Percentiles rank a stretch among this genome's conserved stretches.
These are phyloP conservation scores for Hibiscus mutabilis DNA, from an alignment of 345 rosid genomes.

Conservation along the genomic window DNA sequence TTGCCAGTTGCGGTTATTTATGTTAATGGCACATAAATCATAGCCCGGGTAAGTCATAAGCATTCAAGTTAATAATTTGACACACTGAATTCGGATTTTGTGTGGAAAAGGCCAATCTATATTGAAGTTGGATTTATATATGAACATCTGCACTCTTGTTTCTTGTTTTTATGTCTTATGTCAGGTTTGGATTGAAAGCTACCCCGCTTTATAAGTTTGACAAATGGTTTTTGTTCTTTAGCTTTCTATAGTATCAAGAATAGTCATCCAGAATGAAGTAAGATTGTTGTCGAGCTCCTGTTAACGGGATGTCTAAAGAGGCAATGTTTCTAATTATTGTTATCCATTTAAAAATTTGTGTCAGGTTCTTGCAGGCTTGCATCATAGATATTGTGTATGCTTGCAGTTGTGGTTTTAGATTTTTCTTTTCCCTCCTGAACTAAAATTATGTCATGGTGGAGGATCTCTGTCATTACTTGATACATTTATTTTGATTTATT, in stretches of 20 bases:
- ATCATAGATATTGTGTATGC: neutral
- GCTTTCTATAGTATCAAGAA: neutral
- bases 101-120: neutral
- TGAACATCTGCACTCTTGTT: neutral
- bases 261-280: neutral
- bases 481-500: constrained; percentile 3
- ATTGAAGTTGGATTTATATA: neutral
- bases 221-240: neutral
- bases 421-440: neutral
- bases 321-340: neutral
- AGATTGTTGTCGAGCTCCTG: neutral
- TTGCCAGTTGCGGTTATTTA: neutral
- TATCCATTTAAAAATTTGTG: neutral
- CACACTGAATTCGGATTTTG: neutral
- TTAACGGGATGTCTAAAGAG: neutral
- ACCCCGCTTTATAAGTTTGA: neutral
- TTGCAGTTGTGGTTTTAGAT: neutral
- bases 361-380: neutral
- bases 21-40: neutral
- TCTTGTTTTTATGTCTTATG: neutral
- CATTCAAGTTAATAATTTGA: neutral
- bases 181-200: neutral
- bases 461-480: neutral
- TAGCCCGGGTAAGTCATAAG: neutral
- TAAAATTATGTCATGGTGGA: constrained; percentile 4